Evolutionary conservation across 2,329 filamentous ascomycete genomes (phyloP).

Genomic region (Paracoccidioides brasiliensis): DNA sequence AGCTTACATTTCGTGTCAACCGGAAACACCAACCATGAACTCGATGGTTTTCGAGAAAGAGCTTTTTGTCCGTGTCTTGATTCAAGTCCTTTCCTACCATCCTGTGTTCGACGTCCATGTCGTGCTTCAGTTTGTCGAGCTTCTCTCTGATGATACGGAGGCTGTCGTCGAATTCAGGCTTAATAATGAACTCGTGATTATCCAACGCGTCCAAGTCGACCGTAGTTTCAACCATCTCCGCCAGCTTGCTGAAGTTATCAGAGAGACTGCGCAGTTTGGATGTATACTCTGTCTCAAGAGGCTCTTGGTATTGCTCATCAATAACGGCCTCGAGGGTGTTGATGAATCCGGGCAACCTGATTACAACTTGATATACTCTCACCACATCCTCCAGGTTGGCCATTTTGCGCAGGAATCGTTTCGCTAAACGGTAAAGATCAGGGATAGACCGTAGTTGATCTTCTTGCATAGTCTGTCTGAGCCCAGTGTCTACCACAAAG

Average conservation of each 20-base stretch:
- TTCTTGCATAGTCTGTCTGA: slow-evolving; percentile 93
- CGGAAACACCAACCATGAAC: slow-evolving; percentile 96
- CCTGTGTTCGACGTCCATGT: slow-evolving; percentile 73
- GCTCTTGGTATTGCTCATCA: slow-evolving; percentile 83
- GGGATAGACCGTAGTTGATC: slow-evolving; percentile 87
- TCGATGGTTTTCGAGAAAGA: slow-evolving; percentile 92
- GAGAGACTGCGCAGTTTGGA: slow-evolving; percentile 64
- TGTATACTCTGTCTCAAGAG: slow-evolving; percentile 78
- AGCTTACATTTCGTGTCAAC: slow-evolving; percentile 54
- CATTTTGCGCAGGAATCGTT: slow-evolving; percentile 83
- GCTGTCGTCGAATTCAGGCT: slow-evolving; percentile 89
- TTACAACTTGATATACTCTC: slow-evolving; percentile 84
- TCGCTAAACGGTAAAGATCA: slow-evolving; percentile 83
- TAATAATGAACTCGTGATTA: slow-evolving; percentile 97
- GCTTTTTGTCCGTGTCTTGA: slow-evolving; percentile 95
- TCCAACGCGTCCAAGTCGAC: slow-evolving; percentile 92
- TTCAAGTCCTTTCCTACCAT: slow-evolving; percentile 66
- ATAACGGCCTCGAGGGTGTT: slow-evolving; percentile 83
- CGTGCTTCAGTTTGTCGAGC: slow-evolving; percentile 66
- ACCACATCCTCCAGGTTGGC: slow-evolving; percentile 94
- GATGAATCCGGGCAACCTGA: slow-evolving; percentile 80
- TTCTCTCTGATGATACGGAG: slow-evolving; percentile 81
- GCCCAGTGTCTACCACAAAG: slow-evolving; percentile 82
- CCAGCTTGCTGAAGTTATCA: slow-evolving; percentile 68
- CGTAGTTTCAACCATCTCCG: slow-evolving; percentile 97